phyloP scores from a whole-genome alignment of 73 alveolate species.

The Urostyla sp. region DNA sequence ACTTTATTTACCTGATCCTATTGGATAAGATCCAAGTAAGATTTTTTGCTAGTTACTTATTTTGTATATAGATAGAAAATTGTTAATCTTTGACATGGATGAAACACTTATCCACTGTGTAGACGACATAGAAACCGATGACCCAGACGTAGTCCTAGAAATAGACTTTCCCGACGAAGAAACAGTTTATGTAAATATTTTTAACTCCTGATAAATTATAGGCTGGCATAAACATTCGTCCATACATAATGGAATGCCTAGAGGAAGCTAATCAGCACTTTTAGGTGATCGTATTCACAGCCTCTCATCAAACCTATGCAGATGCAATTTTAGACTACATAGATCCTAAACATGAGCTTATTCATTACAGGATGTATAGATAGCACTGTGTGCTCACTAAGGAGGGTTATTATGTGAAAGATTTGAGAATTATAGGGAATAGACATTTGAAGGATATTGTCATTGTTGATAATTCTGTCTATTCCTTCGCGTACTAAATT shows the following conservation, averaged over 20 bases:
- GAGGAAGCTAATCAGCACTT: constrained; percentile 74
- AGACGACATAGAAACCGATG: constrained; percentile 55
- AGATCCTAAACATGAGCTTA: constrained; percentile 80
- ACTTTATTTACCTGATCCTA: constrained; percentile 40
- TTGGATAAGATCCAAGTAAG: constrained; percentile 2
- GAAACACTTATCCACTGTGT: constrained; percentile 81
- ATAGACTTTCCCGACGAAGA: constrained; percentile 51
- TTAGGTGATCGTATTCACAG: constrained; percentile 81
- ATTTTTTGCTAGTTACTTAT: neutral
- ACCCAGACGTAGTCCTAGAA: constrained; percentile 59
- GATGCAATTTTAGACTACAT: constrained; percentile 84
- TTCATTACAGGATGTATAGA: constrained; percentile 82
- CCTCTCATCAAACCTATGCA: constrained; percentile 85
- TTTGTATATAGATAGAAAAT: constrained; percentile 21
- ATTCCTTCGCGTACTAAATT: constrained; percentile 77
- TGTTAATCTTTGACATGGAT: constrained; percentile 71
- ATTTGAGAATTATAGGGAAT: constrained; percentile 59
- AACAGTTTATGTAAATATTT: constrained; percentile 35
- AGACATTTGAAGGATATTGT: constrained; percentile 62
- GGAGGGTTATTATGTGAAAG: constrained; percentile 56
- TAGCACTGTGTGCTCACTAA: constrained; percentile 71
- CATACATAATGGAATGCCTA: constrained; percentile 78
- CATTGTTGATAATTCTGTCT: constrained; percentile 69
- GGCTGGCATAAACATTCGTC: constrained; percentile 82
- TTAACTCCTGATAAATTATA: neutral